phyloP scores from a whole-genome alignment of 192 early-diverging fungal genomes.

The Backusella westeae region DNA sequence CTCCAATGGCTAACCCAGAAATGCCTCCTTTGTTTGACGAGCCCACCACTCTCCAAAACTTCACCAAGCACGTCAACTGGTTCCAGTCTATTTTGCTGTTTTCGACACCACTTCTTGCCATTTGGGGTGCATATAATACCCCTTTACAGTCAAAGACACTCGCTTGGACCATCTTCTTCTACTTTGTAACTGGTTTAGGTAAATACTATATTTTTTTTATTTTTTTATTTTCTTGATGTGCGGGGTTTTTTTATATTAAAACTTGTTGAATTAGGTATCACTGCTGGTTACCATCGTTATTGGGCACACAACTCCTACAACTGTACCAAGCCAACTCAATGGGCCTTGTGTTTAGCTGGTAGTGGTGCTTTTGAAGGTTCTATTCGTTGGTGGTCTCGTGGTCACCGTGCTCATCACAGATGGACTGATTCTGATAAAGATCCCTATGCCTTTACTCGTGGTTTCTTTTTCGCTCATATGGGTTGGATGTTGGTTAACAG shows the following conservation, averaged over 20 bases:
- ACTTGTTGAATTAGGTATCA: conserved; percentile 43
- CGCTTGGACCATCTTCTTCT: conserved; percentile 67
- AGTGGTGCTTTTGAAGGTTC: conserved; percentile 79
- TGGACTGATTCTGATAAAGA: conserved; percentile 82
- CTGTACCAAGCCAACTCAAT: conserved; percentile 55
- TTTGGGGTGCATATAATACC: conserved; percentile 75
- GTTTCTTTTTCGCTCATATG: conserved; percentile 79
- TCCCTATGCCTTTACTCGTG: conserved; percentile 78
- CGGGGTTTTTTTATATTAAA: conserved; percentile 47
- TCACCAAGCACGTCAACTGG: conserved; percentile 66
- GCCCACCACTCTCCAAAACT: conserved; percentile 49
- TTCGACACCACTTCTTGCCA: conserved; percentile 71
- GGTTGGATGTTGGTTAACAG: conserved; percentile 88
- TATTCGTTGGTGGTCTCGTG: conserved; percentile 83
- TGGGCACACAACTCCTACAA: conserved; percentile 80
- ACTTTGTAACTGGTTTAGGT: conserved; percentile 79
- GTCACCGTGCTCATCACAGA: conserved; percentile 83
- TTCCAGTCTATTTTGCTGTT: conserved; percentile 59
- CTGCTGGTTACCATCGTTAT: conserved; percentile 70
- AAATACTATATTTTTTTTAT: conserved; percentile 40
- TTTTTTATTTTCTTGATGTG: conserved; percentile 46
- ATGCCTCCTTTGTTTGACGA: conserved; percentile 36
- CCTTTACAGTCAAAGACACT: conserved; percentile 65
- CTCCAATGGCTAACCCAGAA: conserved; percentile 5
- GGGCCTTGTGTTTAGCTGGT: conserved; percentile 63